Evolutionary conservation across 257 asterid genomes (phyloP).

Genomic region (Jacaranda mimosifolia): DNA sequence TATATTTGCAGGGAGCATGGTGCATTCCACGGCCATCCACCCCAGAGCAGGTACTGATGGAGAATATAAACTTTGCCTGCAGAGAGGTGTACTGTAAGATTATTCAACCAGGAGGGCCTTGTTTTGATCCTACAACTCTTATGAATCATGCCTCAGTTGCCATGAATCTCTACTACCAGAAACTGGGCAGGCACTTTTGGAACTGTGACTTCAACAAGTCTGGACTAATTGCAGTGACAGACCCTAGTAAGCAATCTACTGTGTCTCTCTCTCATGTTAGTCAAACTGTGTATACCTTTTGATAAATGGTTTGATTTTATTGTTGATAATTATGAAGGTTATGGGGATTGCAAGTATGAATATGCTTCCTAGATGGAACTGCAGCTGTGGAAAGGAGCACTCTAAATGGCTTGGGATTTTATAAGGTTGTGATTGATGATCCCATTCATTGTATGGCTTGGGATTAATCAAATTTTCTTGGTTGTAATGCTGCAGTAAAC

Average conservation of each 20-base stretch:
- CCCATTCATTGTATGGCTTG: background rate
- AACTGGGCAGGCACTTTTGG: slow-evolving; percentile 46
- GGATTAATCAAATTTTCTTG: background rate
- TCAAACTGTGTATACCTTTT: background rate
- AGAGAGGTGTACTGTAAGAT: slow-evolving; percentile 38
- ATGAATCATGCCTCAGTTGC: slow-evolving; percentile 50
- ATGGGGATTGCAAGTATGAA: slow-evolving; percentile 36
- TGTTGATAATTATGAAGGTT: slow-evolving; percentile 32
- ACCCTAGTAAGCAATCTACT: slow-evolving; percentile 40
- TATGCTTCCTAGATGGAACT: slow-evolving; percentile 3
- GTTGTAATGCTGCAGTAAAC: too few species aligned
- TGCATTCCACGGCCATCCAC: slow-evolving; percentile 48
- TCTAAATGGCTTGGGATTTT: background rate
- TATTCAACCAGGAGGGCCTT: slow-evolving; percentile 43
- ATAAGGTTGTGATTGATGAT: background rate
- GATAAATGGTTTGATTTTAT: background rate
- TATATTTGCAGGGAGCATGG: slow-evolving; percentile 43
- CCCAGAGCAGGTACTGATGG: slow-evolving; percentile 35
- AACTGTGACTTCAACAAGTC: slow-evolving; percentile 50
- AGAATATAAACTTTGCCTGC: slow-evolving; percentile 46
- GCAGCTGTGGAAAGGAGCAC: background rate
- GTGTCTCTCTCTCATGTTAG: background rate
- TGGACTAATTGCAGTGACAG: slow-evolving; percentile 44
- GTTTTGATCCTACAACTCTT: slow-evolving; percentile 39
- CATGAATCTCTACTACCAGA: slow-evolving; percentile 53